Base-by-base conservation (phyloP, 805 yeast species). In the Candida patagonica region DNA sequence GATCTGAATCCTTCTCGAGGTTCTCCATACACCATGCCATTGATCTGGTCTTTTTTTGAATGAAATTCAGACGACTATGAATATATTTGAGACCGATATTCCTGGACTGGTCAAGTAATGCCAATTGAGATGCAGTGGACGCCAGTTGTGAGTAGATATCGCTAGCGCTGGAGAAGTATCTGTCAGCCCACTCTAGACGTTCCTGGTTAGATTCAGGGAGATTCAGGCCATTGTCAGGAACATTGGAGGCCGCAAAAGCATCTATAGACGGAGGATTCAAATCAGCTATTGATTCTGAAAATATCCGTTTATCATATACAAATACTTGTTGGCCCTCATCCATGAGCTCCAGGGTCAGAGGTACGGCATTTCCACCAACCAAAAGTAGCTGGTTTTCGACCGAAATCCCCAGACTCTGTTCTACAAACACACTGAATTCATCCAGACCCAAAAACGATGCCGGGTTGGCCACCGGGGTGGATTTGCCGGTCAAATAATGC, bases 401-500 rank as follows among this genome's bases (percentile, higher is more conserved):
- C n/a, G 46, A 48, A 7, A 58, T 47, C 4, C 36, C 37, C 20
- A 40, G 42, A 4, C 30, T 22, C 13, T 22, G 26, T n/a, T 31
- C 38, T 10, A 59, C 40, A 44, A 43, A 44, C 5, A 26, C 19
- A n/a, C 38, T 40, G 22, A 56, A 40, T 26, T 45, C 51, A 17
- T 46, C 57, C 16, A 56, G 35, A 21, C 49, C 39, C 15, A 44
- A 25, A 20, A 53, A 42, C 19, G 37, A 39, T 17, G 47, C 52
- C 2, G 55, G 52, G 24, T 46, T 46, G 9, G 22, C 37, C 19
- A 50, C 42, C 10, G 32, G 39, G 16, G 37, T 15, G 12, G 33
- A 40, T 20, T 37, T 36, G 35, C 62, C 62, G 7, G 50, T 46
- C 37, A 44, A 47, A 35, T 56, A 51, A 35, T 57, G 53, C 46